phyloP scores from a whole-genome alignment of 768 basidiomycete species.

The Russula olivacea region DNA sequence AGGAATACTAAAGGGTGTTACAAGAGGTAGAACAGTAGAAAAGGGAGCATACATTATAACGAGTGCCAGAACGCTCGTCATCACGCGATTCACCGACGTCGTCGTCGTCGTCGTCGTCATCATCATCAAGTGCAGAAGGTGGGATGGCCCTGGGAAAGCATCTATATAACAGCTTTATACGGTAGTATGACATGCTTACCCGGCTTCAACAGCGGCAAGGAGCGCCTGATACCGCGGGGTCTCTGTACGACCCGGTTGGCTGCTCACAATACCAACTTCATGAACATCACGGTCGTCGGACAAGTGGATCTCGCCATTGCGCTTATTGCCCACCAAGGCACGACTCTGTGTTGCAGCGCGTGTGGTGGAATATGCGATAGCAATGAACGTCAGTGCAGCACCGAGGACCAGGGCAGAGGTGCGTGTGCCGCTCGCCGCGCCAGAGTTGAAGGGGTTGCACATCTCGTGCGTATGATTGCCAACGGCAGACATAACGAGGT shows the following conservation, averaged over 20 bases:
- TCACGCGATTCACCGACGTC: conserved; percentile 71
- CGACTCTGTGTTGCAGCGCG: conserved; percentile 94
- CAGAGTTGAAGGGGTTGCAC: conserved; percentile 82
- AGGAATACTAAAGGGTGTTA: conserved; percentile 68
- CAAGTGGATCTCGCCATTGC: conserved; percentile 57
- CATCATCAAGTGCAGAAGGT: conserved; percentile 80
- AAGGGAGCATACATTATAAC: conserved; percentile 74
- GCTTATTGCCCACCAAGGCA: conserved; percentile 76
- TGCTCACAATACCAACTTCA: conserved; percentile 70
- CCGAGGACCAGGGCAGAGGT: conserved; percentile 87
- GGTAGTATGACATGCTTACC: conserved; percentile 44
- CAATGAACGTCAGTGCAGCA: conserved; percentile 93
- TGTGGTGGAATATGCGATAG: conserved; percentile 95
- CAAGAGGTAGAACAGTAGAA: not conserved
- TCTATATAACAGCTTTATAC: conserved; percentile 1
- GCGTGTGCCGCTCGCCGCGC: conserved; percentile 52
- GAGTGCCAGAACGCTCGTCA: conserved; percentile 89
- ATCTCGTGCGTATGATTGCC: conserved; percentile 80
- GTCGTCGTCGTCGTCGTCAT: conserved; percentile 67
- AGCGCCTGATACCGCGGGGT: conserved; percentile 90
- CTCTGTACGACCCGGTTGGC: conserved; percentile 79
- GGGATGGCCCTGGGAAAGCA: conserved; percentile 66
- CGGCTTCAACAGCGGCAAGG: conserved; percentile 92
- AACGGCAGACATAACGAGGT: conserved; percentile 89
- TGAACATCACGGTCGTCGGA: conserved; percentile 50